Evolutionary conservation across 2,329 filamentous ascomycete genomes (phyloP).

Genomic region (Cladosporium sp.): DNA sequence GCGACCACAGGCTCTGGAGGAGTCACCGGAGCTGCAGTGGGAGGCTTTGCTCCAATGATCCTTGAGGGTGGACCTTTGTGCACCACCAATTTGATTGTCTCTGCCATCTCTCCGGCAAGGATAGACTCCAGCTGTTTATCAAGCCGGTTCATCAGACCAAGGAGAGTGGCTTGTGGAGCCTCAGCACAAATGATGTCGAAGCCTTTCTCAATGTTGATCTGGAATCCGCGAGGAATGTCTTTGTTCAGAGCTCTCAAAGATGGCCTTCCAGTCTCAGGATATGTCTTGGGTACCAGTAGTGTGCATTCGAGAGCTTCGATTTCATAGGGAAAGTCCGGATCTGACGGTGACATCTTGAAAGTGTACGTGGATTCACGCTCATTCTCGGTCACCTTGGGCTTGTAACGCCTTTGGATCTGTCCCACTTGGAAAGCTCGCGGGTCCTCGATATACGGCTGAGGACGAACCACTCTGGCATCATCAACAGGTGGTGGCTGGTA

Average conservation of each 20-base stretch:
- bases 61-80: conserved; percentile 40
- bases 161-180: conserved; percentile 57
- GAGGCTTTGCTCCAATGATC: conserved; percentile 1
- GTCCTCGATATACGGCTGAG: conserved; percentile 64
- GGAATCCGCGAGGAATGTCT: conserved; percentile 70
- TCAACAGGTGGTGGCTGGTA: conserved; percentile 37
- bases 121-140: conserved; percentile 72
- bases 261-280: conserved; percentile 59
- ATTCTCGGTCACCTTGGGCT: conserved; percentile 48
- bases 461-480: conserved; percentile 57
- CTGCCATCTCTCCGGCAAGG: conserved; percentile 67
- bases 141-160: conserved; percentile 67
- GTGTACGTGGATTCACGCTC: conserved; percentile 58
- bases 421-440: conserved; percentile 73
- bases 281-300: conserved; percentile 63
- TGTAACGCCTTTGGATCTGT: conserved; percentile 69
- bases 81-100: conserved; percentile 69
- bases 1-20: not conserved
- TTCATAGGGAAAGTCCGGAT: conserved; percentile 82
- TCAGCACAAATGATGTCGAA: conserved; percentile 66
- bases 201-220: conserved; percentile 73
- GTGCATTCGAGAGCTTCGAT: conserved; percentile 68
- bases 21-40: not conserved
- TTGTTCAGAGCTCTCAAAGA: conserved; percentile 65
- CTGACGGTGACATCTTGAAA: conserved; percentile 70